Conservation (phyloP, 805 yeast species). For the Kluyveromyces wickerhamii region DNA sequence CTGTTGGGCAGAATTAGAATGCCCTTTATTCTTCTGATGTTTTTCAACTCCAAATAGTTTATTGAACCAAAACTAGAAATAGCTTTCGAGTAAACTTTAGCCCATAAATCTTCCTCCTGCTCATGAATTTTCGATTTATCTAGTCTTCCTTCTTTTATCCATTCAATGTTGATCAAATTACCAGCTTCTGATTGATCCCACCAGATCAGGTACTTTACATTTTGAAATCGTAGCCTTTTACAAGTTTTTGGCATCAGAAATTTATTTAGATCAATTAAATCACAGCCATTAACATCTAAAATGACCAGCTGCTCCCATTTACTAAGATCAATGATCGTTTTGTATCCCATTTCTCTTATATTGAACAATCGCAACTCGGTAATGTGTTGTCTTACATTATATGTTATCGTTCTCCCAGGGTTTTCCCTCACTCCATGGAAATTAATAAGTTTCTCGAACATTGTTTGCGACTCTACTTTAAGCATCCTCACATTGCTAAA, state of each 20-base stretch:
- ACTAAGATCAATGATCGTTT: slow-evolving; percentile 20
- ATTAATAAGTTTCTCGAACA: slow-evolving; percentile 22
- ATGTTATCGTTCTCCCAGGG: slow-evolving; percentile 23
- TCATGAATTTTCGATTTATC: slow-evolving; percentile 30
- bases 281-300: slow-evolving; percentile 13
- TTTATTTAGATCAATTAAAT: slow-evolving; percentile 19
- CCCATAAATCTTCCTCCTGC: slow-evolving; percentile 18
- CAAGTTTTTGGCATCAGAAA: slow-evolving; percentile 21
- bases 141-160: not conserved
- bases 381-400: slow-evolving; percentile 17
- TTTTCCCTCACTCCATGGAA: slow-evolving; percentile 26
- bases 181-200: slow-evolving; percentile 59
- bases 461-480: slow-evolving; percentile 13
- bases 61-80: not conserved
- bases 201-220: slow-evolving; percentile 16
- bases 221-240: slow-evolving; percentile 12
- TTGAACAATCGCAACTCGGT: slow-evolving; percentile 13
- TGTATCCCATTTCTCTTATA: slow-evolving; percentile 9
- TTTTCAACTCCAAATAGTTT: not conserved
- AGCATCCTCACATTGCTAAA: slow-evolving; percentile 19
- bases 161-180: slow-evolving; percentile 47
- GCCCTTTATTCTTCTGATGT: slow-evolving; percentile 2
- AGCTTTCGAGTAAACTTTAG: not conserved
- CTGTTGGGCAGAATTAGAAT: not conserved
- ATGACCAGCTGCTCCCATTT: slow-evolving; percentile 24